Conservation (phyloP, 208 protist species). For the Crithidia brevicula region DNA sequence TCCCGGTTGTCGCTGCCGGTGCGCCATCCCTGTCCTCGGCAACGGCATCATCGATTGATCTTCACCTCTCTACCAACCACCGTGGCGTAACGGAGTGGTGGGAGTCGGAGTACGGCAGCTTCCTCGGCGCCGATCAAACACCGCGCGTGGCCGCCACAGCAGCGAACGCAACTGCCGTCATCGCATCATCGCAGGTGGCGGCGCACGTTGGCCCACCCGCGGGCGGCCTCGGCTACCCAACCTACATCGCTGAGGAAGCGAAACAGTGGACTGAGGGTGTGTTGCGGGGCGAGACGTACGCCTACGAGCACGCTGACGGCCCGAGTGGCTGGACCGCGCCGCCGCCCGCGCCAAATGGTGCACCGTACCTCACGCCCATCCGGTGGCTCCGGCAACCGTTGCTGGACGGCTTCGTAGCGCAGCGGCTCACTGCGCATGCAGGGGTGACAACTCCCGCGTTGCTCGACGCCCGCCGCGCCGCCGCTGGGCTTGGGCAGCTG, state of each 20-base stretch:
- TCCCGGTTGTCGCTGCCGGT: constrained; percentile 5
- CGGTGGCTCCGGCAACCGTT: constrained; percentile 69
- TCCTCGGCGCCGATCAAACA: constrained; percentile 1
- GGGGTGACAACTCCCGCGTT: constrained; percentile 45
- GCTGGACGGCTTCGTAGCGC: constrained; percentile 70
- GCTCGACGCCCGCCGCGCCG: constrained; percentile 37
- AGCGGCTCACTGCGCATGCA: constrained; percentile 54
- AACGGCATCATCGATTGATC: background rate
- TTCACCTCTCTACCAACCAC: constrained; percentile 23
- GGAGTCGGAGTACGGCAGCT: constrained; percentile 12
- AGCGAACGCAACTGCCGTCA: background rate
- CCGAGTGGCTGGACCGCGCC: background rate
- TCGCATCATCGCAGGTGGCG: background rate
- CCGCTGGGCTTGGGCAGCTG: constrained; percentile 29
- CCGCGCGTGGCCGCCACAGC: background rate
- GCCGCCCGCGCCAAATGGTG: background rate
- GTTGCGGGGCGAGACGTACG: constrained; percentile 44
- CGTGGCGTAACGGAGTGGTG: constrained; percentile 26
- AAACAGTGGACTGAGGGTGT: constrained; percentile 58
- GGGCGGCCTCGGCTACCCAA: constrained; percentile 52
- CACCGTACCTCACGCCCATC: constrained; percentile 20
- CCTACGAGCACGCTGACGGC: constrained; percentile 27
- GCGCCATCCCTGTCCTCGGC: too few relatives aligned
- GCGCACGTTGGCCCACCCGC: constrained; percentile 55
- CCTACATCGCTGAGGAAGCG: constrained; percentile 45